Conservation (phyloP, 768 basidiomycete genomes). For the Macrocybe gigantea region DNA sequence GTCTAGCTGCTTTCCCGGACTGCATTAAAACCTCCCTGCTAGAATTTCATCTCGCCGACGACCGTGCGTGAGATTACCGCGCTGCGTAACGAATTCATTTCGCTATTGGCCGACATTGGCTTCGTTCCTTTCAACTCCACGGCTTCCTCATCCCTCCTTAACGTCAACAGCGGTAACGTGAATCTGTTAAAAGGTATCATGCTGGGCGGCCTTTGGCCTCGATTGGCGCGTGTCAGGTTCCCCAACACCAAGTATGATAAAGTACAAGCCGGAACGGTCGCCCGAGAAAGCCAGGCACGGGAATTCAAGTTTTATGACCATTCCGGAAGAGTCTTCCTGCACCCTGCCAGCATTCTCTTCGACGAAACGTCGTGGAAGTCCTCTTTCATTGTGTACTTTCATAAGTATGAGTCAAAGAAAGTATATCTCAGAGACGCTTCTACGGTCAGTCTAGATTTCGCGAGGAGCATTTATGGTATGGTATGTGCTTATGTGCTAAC, state of each 20-base stretch:
- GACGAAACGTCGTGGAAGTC: constrained; percentile 64
- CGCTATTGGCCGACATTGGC: constrained; percentile 63
- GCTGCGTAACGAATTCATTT: constrained; percentile 72
- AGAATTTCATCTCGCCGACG: constrained; percentile 81
- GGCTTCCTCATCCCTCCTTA: constrained; percentile 46
- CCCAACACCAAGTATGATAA: constrained; percentile 80
- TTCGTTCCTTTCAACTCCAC: constrained; percentile 48
- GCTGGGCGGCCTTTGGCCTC: constrained; percentile 84
- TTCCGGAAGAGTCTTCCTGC: constrained; percentile 66
- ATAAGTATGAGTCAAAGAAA: constrained; percentile 77
- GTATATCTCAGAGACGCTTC: constrained; percentile 84
- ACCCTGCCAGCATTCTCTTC: constrained; percentile 81
- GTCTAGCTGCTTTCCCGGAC: neutral
- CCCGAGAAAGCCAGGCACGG: constrained; percentile 77
- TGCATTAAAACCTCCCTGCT: constrained; percentile 1
- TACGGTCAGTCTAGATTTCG: constrained; percentile 47
- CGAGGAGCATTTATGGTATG: neutral
- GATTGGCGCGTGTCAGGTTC: constrained; percentile 70
- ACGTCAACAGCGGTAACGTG: constrained; percentile 56
- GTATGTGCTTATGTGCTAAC: neutral
- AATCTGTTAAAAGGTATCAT: constrained; percentile 83
- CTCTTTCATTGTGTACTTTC: constrained; percentile 80
- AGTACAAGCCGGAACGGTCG: constrained; percentile 76
- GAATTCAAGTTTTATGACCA: constrained; percentile 82
- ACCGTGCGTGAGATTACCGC: constrained; percentile 74